These are phyloP conservation scores for Termitomyces bulborhizus DNA, from an alignment of 768 basidiomycete genomes.

Conservation along the genomic window DNA sequence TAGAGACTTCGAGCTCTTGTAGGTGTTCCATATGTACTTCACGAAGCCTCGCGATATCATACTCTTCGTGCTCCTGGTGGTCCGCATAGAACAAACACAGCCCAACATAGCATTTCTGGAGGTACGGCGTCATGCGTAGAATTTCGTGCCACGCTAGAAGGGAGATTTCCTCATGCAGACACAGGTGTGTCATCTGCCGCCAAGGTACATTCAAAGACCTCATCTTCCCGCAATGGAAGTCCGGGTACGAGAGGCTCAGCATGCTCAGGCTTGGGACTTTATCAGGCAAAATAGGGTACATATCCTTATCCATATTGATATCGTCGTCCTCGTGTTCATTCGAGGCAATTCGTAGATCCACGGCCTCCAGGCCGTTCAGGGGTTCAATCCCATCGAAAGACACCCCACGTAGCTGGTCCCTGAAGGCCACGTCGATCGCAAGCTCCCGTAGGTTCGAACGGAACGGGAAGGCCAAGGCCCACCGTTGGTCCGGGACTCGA, in stretches of 20 bases:
- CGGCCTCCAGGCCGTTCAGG: background rate
- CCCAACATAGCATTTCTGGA: background rate
- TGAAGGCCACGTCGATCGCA: background rate
- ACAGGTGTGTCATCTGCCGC: background rate
- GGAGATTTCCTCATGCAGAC: background rate
- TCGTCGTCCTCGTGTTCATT: background rate
- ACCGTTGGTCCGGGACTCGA: background rate
- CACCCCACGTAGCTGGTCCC: background rate
- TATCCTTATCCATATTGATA: background rate
- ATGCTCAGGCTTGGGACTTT: background rate
- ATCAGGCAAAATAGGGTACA: background rate
- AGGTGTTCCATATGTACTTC: background rate
- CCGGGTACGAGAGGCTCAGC: background rate
- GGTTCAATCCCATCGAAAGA: background rate
- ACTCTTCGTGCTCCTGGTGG: background rate
- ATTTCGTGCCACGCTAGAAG: background rate
- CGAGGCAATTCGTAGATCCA: background rate
- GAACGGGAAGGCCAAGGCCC: background rate
- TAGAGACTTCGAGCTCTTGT: background rate
- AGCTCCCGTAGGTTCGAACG: background rate
- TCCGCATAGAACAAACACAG: background rate
- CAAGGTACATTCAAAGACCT: background rate
- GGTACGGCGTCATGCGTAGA: background rate
- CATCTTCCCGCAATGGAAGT: background rate
- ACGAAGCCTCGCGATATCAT: background rate